phyloP scores from a whole-genome alignment of 306 rosid genomes.

The Castanospermum australe region DNA sequence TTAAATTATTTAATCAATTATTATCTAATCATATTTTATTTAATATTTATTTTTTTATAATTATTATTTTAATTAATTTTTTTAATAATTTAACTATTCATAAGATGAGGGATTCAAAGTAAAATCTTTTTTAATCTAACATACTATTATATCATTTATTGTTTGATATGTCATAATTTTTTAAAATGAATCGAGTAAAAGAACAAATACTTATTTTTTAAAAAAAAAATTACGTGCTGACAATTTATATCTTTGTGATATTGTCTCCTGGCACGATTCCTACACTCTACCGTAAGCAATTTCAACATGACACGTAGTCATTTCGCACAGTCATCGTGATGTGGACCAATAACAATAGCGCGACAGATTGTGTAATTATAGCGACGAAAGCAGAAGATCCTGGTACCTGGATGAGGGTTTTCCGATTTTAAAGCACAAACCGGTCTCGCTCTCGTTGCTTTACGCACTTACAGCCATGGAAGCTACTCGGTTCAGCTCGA shows the following conservation, averaged over 20 bases:
- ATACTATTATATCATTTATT: too few relatives aligned
- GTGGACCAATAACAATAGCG: not conserved
- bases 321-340: not conserved
- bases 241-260: not conserved
- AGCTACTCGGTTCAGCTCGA: conserved; percentile 53
- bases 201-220: too few relatives aligned
- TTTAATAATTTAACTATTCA: too few relatives aligned
- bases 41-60: too few relatives aligned
- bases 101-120: too few relatives aligned
- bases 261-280: not conserved
- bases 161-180: too few relatives aligned
- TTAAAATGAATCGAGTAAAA: too few relatives aligned
- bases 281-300: not conserved
- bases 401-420: conserved; percentile 2
- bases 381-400: not conserved
- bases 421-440: not conserved
- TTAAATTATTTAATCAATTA: too few relatives aligned
- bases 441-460: not conserved
- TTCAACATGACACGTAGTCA: not conserved
- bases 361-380: not conserved
- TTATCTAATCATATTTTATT: too few relatives aligned
- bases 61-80: too few relatives aligned
- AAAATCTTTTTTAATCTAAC: too few relatives aligned
- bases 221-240: too few relatives aligned
- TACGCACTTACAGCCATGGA: conserved; percentile 56